These are phyloP conservation scores for Collybia sordida DNA, from an alignment of 768 basidiomycete genomes.

Conservation along the genomic window DNA sequence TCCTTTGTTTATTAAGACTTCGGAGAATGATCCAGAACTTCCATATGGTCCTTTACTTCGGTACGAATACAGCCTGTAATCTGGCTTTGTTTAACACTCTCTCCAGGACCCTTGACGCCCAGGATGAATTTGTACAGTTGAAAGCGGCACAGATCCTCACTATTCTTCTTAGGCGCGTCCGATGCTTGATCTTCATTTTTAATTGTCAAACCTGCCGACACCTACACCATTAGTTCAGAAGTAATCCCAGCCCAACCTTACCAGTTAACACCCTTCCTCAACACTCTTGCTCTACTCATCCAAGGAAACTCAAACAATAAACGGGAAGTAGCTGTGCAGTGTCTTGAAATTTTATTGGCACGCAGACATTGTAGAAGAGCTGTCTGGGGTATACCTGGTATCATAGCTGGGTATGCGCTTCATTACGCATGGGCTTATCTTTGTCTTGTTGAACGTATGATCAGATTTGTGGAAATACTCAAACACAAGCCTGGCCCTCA, in stretches of 20 bases:
- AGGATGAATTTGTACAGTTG: slow-evolving; percentile 94
- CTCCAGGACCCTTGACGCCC: slow-evolving; percentile 72
- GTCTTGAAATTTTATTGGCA: slow-evolving; percentile 80
- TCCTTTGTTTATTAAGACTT: slow-evolving; percentile 64
- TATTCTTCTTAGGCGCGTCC: slow-evolving; percentile 67
- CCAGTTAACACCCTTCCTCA: slow-evolving; percentile 61
- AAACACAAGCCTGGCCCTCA: slow-evolving; percentile 83
- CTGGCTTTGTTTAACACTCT: slow-evolving; percentile 10
- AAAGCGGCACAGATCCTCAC: slow-evolving; percentile 88
- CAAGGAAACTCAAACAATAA: slow-evolving; percentile 62
- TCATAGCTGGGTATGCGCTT: slow-evolving; percentile 61
- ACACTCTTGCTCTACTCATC: slow-evolving; percentile 57
- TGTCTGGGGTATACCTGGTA: slow-evolving; percentile 73
- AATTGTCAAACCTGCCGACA: not conserved
- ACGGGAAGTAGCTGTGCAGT: slow-evolving; percentile 90
- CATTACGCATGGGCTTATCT: not conserved
- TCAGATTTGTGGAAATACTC: slow-evolving; percentile 80
- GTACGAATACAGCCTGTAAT: slow-evolving; percentile 31
- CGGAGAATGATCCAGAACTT: slow-evolving; percentile 70
- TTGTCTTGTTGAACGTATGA: slow-evolving; percentile 1
- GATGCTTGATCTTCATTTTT: slow-evolving; percentile 15
- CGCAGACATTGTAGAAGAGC: slow-evolving; percentile 78
- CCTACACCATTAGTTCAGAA: slow-evolving; percentile 43
- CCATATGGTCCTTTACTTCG: slow-evolving; percentile 80
- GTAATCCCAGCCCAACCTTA: slow-evolving; percentile 45